phyloP scores from a whole-genome alignment of 2,329 filamentous ascomycete species.

The Didymosphaeria variabile region DNA sequence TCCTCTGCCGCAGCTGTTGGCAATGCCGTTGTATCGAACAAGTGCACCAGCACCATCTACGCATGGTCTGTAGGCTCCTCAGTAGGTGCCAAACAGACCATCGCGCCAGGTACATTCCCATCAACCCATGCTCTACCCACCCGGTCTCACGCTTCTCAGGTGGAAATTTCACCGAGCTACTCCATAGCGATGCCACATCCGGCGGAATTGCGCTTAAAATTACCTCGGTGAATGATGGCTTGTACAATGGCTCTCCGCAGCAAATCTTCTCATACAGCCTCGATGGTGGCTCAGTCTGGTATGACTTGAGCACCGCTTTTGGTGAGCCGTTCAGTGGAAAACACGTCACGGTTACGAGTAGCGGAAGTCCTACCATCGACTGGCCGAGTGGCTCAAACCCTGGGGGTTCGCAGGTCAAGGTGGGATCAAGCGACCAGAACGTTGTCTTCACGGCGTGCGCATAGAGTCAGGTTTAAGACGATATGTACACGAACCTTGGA shows the following conservation, averaged over 20 bases:
- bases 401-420: background rate
- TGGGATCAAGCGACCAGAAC: background rate
- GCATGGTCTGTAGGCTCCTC: slow-evolving; percentile 36
- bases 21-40: slow-evolving; percentile 37
- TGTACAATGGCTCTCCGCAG: slow-evolving; percentile 31
- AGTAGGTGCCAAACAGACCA: slow-evolving; percentile 27
- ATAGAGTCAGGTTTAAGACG: background rate
- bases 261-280: slow-evolving; percentile 40
- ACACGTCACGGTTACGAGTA: slow-evolving; percentile 31
- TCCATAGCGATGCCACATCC: slow-evolving; percentile 31
- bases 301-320: slow-evolving; percentile 35
- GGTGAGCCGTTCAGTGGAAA: slow-evolving; percentile 39
- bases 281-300: slow-evolving; percentile 33
- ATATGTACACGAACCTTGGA: no score
- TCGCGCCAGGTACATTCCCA: slow-evolving; percentile 26
- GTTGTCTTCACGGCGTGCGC: background rate
- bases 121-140: background rate
- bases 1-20: slow-evolving; percentile 32
- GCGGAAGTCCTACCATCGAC: slow-evolving; percentile 30
- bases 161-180: slow-evolving; percentile 26
- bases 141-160: slow-evolving; percentile 15
- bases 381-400: slow-evolving; percentile 29
- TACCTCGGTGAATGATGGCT: slow-evolving; percentile 30
- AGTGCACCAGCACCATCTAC: slow-evolving; percentile 31
- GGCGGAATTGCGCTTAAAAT: slow-evolving; percentile 43